phyloP scores from a whole-genome alignment of 768 basidiomycete species.

The Hypholoma fasciculare region DNA sequence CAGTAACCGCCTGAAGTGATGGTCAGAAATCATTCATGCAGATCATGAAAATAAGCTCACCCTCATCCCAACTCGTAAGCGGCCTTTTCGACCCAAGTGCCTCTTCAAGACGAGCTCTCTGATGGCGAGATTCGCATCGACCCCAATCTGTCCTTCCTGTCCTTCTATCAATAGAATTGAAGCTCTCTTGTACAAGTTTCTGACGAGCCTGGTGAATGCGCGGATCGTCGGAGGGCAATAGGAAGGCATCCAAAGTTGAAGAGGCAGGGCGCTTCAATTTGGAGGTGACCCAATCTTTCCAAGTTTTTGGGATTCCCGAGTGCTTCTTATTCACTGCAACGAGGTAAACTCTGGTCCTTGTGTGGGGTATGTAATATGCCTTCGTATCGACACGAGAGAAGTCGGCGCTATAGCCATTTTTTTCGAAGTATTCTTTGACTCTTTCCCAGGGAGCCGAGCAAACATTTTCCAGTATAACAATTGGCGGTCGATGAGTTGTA shows the following conservation, averaged over 20 bases:
- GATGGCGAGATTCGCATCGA: slow-evolving; percentile 90
- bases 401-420: slow-evolving; percentile 73
- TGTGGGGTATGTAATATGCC: slow-evolving; percentile 92
- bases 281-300: slow-evolving; percentile 60
- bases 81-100: slow-evolving; percentile 80
- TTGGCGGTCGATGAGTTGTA: slow-evolving; percentile 76
- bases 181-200: slow-evolving; percentile 73
- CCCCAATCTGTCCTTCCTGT: slow-evolving; percentile 87
- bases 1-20: slow-evolving; percentile 66
- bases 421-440: slow-evolving; percentile 76
- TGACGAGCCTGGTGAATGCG: slow-evolving; percentile 89
- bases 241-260: slow-evolving; percentile 86
- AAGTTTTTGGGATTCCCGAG: slow-evolving; percentile 62
- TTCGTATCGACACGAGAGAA: slow-evolving; percentile 79
- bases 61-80: slow-evolving; percentile 92
- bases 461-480: slow-evolving; percentile 96
- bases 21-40: not conserved
- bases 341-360: slow-evolving; percentile 87
- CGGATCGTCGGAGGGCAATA: slow-evolving; percentile 89
- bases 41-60: slow-evolving; percentile 29
- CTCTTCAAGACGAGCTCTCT: slow-evolving; percentile 84
- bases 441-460: slow-evolving; percentile 85
- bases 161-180: slow-evolving; percentile 61
- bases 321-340: slow-evolving; percentile 70
- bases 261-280: slow-evolving; percentile 84